Conservation (phyloP, 148 eudicot species). For the Nepenthes mirabilis region DNA sequence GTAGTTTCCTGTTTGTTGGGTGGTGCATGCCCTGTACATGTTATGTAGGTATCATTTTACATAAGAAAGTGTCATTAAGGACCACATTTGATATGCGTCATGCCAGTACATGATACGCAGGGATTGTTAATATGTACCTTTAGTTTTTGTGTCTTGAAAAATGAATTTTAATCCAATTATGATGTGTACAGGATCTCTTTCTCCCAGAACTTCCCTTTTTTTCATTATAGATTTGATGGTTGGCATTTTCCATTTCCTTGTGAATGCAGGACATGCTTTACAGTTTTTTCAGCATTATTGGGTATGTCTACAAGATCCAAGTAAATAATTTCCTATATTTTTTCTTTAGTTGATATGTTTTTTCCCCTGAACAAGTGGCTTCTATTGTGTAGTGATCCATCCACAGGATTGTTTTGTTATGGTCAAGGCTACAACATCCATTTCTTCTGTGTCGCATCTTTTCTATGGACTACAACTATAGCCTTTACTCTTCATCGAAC, state of each 20-base stretch:
- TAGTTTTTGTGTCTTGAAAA: no score
- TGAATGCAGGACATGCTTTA: slow-evolving; percentile 87
- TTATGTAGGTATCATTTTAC: no score
- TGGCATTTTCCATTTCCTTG: background rate
- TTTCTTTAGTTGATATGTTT: background rate
- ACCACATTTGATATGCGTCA: no score
- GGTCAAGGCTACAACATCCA: slow-evolving; percentile 97
- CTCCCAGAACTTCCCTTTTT: background rate
- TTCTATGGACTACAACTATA: slow-evolving; percentile 93
- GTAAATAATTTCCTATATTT: slow-evolving; percentile 6
- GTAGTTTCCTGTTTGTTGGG: no score
- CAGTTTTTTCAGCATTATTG: slow-evolving; percentile 93
- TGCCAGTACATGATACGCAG: no score
- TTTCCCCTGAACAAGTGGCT: slow-evolving; percentile 7
- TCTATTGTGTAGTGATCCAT: slow-evolving; percentile 67
- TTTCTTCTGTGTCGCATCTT: slow-evolving; percentile 92
- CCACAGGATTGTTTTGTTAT: slow-evolving; percentile 86
- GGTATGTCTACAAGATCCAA: slow-evolving; percentile 34
- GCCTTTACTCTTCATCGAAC: slow-evolving; percentile 98
- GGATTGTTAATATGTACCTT: no score
- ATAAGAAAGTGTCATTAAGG: no score
- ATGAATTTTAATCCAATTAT: no score
- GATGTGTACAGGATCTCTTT: background rate
- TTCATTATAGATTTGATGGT: background rate
- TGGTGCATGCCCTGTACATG: no score